Percentiles rank a stretch among this genome's conserved stretches.
These are phyloP conservation scores for Alternaria novae-zelandiae DNA, from an alignment of 2,329 filamentous ascomycete species.

Conservation along the genomic window DNA sequence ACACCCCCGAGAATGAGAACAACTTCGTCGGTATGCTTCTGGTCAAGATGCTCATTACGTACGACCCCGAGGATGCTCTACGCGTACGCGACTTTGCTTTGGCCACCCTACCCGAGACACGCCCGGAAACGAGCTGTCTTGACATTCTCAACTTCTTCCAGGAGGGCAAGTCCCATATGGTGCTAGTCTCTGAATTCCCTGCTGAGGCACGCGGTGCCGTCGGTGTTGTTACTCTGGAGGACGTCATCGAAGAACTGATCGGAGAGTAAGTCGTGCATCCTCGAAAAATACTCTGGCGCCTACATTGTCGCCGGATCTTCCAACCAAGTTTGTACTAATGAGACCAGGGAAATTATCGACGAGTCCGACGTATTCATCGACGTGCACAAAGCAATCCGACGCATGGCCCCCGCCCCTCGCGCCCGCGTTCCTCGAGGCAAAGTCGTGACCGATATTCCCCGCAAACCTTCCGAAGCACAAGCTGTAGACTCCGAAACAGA, in stretches of 20 bases:
- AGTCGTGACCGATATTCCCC: slow-evolving; percentile 54
- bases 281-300: background rate
- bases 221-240: slow-evolving; percentile 93
- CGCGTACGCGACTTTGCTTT: slow-evolving; percentile 89
- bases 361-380: slow-evolving; percentile 98
- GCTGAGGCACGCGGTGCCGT: slow-evolving; percentile 90
- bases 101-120: slow-evolving; percentile 92
- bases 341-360: slow-evolving; percentile 87
- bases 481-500: slow-evolving; percentile 26
- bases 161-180: slow-evolving; percentile 99
- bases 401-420: slow-evolving; percentile 83
- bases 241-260: slow-evolving; percentile 98
- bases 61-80: slow-evolving; percentile 91
- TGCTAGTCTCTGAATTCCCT: slow-evolving; percentile 87
- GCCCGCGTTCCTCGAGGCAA: slow-evolving; percentile 68
- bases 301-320: background rate
- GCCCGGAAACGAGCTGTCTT: slow-evolving; percentile 92
- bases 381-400: slow-evolving; percentile 95
- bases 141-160: slow-evolving; percentile 99
- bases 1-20: slow-evolving; percentile 78
- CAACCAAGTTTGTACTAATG: slow-evolving; percentile 12
- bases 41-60: slow-evolving; percentile 98
- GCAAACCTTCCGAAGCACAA: slow-evolving; percentile 32
- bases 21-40: slow-evolving; percentile 98
- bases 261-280: slow-evolving; percentile 76